Evolutionary conservation across 345 rosid genomes (phyloP).

Genomic region (Stellera chamaejasme): DNA sequence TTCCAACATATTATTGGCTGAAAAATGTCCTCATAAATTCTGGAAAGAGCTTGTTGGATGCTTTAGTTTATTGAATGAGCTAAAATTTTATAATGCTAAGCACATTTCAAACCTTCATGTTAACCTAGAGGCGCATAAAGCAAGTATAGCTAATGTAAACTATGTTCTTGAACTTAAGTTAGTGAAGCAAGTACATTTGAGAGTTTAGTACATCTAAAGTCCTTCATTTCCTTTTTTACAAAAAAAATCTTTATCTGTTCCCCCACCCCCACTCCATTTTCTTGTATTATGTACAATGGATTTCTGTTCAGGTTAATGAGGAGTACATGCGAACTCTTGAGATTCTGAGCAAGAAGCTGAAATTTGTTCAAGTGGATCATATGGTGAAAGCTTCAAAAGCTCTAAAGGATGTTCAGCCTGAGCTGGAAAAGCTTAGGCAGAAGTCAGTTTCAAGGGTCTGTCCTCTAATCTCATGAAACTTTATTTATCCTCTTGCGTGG

Average conservation of each 20-base stretch:
- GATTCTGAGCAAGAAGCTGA: constrained; percentile 88
- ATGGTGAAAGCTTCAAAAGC: constrained; percentile 81
- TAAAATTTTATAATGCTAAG: too few species aligned
- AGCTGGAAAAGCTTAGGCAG: constrained; percentile 93
- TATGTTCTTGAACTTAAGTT: too few species aligned
- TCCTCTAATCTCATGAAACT: neutral
- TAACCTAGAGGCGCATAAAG: too few species aligned
- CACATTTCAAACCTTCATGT: too few species aligned
- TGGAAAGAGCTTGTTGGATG: too few species aligned
- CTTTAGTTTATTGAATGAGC: too few species aligned
- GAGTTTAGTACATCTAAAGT: too few species aligned
- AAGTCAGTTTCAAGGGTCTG: constrained; percentile 91
- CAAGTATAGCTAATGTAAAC: too few species aligned
- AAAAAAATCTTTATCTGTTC: neutral
- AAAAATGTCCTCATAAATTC: too few species aligned
- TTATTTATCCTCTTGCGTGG: constrained; percentile 4
- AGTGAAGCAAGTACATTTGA: too few species aligned
- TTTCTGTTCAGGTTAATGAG: constrained; percentile 70
- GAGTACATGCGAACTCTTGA: constrained; percentile 87
- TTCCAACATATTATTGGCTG: too few species aligned
- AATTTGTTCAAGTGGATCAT: constrained; percentile 68
- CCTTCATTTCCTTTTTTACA: constrained; percentile 2
- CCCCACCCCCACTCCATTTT: neutral
- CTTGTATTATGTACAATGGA: constrained; percentile 12
- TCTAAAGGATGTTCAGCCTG: constrained; percentile 92